phyloP scores from a whole-genome alignment of 2,329 filamentous ascomycete genomes.

The Ceratocystis huliohia region DNA sequence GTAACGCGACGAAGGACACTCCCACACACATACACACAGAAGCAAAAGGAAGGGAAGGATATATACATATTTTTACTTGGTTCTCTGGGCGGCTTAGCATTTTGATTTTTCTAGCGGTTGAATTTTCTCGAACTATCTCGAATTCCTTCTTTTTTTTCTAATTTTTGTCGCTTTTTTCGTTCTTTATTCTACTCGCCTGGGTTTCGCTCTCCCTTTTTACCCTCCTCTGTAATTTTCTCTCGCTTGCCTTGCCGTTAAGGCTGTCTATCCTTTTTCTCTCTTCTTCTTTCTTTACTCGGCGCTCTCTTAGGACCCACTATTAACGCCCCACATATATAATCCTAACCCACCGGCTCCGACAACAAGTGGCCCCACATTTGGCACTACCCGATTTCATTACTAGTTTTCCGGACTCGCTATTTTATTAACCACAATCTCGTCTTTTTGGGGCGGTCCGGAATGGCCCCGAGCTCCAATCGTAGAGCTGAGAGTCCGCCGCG shows the following conservation, averaged over 20 bases:
- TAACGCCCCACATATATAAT: too few species aligned
- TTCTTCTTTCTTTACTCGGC: not conserved
- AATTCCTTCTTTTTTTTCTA: not conserved
- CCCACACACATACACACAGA: too few species aligned
- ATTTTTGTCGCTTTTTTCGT: not conserved
- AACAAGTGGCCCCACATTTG: too few species aligned
- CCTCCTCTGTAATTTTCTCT: not conserved
- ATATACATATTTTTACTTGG: too few species aligned
- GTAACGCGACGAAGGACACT: too few species aligned
- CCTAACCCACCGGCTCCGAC: too few species aligned
- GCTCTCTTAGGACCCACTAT: not conserved
- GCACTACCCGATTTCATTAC: not conserved
- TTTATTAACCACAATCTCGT: too few species aligned
- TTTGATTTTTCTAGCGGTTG: too few species aligned
- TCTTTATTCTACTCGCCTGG: not conserved
- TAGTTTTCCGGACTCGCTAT: not conserved
- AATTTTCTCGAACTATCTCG: too few species aligned
- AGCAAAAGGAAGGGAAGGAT: too few species aligned
- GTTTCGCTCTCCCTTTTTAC: not conserved
- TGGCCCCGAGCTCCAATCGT: constrained; percentile 8
- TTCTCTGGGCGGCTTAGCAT: not conserved
- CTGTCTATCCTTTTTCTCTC: not conserved
- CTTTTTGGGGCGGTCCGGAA: not conserved
- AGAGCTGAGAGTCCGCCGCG: constrained; percentile 21
- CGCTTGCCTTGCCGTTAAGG: not conserved